A percentile compares a stretch with the other conserved stretches of the same genome.
Conservation (phyloP, 164 flowering plant genomes). For the Magnolia sinica region DNA sequence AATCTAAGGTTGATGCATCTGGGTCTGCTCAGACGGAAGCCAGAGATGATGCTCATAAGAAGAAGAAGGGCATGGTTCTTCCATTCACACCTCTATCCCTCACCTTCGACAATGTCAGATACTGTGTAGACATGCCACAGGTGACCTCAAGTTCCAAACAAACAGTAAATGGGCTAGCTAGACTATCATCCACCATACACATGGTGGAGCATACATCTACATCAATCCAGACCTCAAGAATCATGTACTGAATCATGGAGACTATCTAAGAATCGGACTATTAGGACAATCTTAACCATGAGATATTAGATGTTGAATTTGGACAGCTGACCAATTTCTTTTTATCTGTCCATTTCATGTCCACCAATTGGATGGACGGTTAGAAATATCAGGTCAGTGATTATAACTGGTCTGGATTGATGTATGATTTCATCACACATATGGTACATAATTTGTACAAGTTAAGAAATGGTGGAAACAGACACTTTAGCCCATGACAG, state of each 20-base stretch:
- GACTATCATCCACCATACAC: background rate
- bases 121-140: constrained; percentile 54
- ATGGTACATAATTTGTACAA: too few relatives aligned
- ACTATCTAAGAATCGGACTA: too few relatives aligned
- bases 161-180: background rate
- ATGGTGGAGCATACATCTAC: background rate
- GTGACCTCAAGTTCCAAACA: constrained; percentile 13
- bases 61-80: constrained; percentile 42
- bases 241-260: background rate
- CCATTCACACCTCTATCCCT: constrained; percentile 47
- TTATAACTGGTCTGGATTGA: too few relatives aligned
- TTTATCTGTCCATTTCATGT: too few relatives aligned
- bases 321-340: too few relatives aligned
- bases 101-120: constrained; percentile 40
- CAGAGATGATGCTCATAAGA: constrained; percentile 1
- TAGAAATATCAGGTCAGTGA: too few relatives aligned
- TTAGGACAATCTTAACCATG: too few relatives aligned
- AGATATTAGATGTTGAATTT: too few relatives aligned
- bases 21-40: constrained; percentile 11
- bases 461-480: too few relatives aligned
- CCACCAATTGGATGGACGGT: too few relatives aligned
- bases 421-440: too few relatives aligned
- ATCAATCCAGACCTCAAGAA: background rate
- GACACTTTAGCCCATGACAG: too few relatives aligned
- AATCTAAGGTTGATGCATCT: background rate